Base-by-base conservation (phyloP, 768 basidiomycete species). In the Kwoniella dejecticola region DNA sequence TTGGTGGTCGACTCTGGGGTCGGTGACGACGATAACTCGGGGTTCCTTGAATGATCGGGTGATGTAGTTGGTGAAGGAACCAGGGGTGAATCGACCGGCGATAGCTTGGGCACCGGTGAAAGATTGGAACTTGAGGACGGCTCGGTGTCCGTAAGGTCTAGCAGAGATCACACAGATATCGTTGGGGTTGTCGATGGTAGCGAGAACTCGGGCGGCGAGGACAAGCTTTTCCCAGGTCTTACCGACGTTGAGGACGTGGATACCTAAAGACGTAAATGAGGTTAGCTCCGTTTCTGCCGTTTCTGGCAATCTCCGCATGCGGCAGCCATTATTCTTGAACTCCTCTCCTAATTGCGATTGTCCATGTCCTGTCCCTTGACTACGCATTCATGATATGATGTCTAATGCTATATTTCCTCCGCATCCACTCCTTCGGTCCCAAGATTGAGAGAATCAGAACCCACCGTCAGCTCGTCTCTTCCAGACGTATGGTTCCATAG, bases 211-310 rank as follows among this genome's bases (percentile, higher is more conserved):
- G 66, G 96, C 96, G 62, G 96, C 96, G 74, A 99, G 85, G 68
- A 98, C 93, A 69, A 99, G 86, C 82, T 99, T 99, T 82, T 97
- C 95, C 94, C 94, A 98, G 68, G 95, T 99, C 86, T 98, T 99
- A 78, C 96, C 96, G 71, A 98, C 89, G 87, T 98, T 96, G 75
- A 97, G 81, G 78, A 99, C 83, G 83, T 99, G 89, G 81, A 97
- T 91, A 70, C 94, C 94, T 96, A 80, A 15, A 40, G 1, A 31
- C 4, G 31, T 6, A 10, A 46, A 15, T 21, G 6, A 48, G 6
- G 42, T 44, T 38, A 38, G 36, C 36, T 38, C 36, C 8, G 21
- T 44, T 21, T 6, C 11, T 44, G 19, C 11, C 11, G 11, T 11
- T 4, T 49, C 10, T 26, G 19, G 12, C 12, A 8, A 26, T 23